These are phyloP conservation scores for Spergularia azorica DNA, from an alignment of 179 eudicot species.

Conservation along the genomic window DNA sequence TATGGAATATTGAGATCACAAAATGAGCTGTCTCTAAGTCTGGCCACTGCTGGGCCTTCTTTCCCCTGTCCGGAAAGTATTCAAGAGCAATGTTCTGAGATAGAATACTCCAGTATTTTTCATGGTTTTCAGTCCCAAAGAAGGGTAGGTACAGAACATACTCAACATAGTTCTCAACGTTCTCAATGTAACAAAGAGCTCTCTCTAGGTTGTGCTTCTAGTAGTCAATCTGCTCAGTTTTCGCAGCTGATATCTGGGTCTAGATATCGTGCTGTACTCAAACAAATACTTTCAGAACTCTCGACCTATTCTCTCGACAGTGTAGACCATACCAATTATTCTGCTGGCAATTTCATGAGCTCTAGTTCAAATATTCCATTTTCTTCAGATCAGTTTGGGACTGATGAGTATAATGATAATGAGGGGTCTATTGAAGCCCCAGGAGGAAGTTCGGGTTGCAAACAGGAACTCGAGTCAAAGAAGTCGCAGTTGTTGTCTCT, in stretches of 20 bases:
- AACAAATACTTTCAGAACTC: slow-evolving; percentile 74
- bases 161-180: slow-evolving; percentile 31
- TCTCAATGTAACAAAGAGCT: slow-evolving; percentile 29
- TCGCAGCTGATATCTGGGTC: slow-evolving; percentile 50
- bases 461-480: slow-evolving; percentile 47
- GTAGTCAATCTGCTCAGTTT: slow-evolving; percentile 35
- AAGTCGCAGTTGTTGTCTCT: slow-evolving; percentile 65
- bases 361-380: slow-evolving; percentile 20
- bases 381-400: slow-evolving; percentile 26
- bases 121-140: slow-evolving; percentile 34
- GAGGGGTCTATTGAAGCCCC: slow-evolving; percentile 34
- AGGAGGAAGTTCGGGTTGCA: slow-evolving; percentile 30
- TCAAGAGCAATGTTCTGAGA: slow-evolving; percentile 49
- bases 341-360: slow-evolving; percentile 13
- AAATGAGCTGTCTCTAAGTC: slow-evolving; percentile 64
- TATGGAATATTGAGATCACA: slow-evolving; percentile 39
- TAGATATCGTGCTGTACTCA: slow-evolving; percentile 58
- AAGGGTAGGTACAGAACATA: slow-evolving; percentile 35
- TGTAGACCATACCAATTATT: slow-evolving; percentile 31
- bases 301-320: slow-evolving; percentile 55
- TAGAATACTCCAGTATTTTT: slow-evolving; percentile 36
- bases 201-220: slow-evolving; percentile 43
- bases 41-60: slow-evolving; percentile 50
- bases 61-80: slow-evolving; percentile 30
- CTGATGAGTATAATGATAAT: slow-evolving; percentile 35